phyloP scores from a whole-genome alignment of 805 yeast species.

The Ogataea methanolica region DNA sequence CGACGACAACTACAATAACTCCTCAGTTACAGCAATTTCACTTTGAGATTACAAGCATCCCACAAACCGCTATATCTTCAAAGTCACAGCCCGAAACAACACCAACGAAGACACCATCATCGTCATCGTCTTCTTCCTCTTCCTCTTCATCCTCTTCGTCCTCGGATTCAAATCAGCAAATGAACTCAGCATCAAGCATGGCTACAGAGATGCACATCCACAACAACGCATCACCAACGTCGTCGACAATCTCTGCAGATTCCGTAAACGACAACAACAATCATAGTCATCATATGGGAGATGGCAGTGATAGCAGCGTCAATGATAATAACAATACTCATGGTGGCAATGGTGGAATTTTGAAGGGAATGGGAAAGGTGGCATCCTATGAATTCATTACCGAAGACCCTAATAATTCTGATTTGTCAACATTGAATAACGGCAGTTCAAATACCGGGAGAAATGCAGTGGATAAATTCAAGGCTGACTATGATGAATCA shows the following conservation, averaged over 20 bases:
- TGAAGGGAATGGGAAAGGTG: neutral
- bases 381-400: neutral
- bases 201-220: neutral
- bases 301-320: neutral
- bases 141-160: no score
- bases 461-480: no score
- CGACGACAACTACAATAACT: slow-evolving; percentile 8
- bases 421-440: no score
- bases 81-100: slow-evolving; percentile 3
- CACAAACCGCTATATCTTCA: slow-evolving; percentile 8
- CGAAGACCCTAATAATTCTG: no score
- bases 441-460: no score
- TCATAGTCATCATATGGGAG: neutral
- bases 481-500: no score
- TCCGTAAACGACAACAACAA: slow-evolving; percentile 6
- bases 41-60: slow-evolving; percentile 14
- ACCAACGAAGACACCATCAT: neutral
- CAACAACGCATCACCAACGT: slow-evolving; percentile 1
- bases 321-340: neutral
- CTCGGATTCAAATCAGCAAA: no score
- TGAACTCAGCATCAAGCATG: neutral
- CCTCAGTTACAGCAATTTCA: slow-evolving; percentile 16
- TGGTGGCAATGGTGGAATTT: neutral
- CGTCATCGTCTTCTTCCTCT: no score
- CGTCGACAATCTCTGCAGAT: slow-evolving; percentile 20